These are phyloP conservation scores for Mucor plumbeus DNA, from an alignment of 371 early-diverging fungal genomes.

Conservation along the genomic window DNA sequence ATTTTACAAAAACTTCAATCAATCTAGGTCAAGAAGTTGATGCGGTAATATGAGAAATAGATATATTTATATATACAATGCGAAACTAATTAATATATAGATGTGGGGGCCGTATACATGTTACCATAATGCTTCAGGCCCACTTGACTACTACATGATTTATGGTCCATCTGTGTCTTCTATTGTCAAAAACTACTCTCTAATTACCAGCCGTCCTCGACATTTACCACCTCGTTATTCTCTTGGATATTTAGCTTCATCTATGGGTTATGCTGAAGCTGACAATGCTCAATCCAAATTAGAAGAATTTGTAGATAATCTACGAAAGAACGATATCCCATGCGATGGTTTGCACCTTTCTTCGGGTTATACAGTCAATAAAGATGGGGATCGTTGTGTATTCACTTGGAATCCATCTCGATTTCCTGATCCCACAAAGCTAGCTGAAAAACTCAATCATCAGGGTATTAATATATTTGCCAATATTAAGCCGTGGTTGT, in stretches of 20 bases:
- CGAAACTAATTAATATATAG: constrained; percentile 20
- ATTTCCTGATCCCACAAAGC: constrained; percentile 55
- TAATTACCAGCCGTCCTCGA: constrained; percentile 49
- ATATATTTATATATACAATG: neutral
- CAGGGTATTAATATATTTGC: constrained; percentile 61
- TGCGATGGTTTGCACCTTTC: constrained; percentile 69
- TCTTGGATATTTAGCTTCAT: constrained; percentile 65
- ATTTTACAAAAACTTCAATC: constrained; percentile 43
- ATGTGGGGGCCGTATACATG: constrained; percentile 63
- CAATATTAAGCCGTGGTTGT: constrained; percentile 71
- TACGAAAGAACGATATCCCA: constrained; percentile 53
- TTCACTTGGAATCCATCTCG: constrained; percentile 65
- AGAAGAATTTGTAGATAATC: constrained; percentile 45
- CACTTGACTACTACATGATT: constrained; percentile 62
- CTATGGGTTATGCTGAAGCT: constrained; percentile 69
- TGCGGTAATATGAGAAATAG: constrained; percentile 31
- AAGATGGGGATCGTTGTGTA: constrained; percentile 58
- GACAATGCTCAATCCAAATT: constrained; percentile 59
- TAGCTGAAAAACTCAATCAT: constrained; percentile 38
- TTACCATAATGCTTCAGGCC: constrained; percentile 39
- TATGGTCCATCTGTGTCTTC: constrained; percentile 53
- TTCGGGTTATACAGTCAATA: constrained; percentile 62
- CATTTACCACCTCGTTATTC: constrained; percentile 58
- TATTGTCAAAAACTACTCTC: constrained; percentile 46
- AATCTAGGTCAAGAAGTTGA: constrained; percentile 60